Base-by-base conservation (phyloP, 495 filamentous ascomycete genomes). In the Neurospora sp. region DNA sequence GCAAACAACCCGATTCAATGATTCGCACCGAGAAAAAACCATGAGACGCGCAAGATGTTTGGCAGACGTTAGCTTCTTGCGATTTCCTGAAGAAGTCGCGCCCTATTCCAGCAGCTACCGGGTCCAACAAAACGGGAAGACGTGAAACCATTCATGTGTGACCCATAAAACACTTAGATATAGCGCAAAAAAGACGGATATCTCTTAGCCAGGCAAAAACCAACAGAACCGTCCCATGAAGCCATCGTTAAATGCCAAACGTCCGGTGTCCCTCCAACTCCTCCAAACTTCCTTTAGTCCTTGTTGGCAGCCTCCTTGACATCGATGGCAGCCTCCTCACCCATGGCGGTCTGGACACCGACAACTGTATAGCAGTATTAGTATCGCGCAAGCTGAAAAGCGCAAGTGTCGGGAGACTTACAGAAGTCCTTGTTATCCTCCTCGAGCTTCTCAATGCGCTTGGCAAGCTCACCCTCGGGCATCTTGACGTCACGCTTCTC, bases 401-500 rank as follows among this genome's bases (percentile, higher is more conserved):
- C 27, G 37, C 39, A 53, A 70, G 46, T n/a, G n/a, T 31, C 14
- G 39, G n/a, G 35, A 31, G 72, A 88, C 94, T 88, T 88, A 98
- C 95, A 92, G 84, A 91, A 94, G 76, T 85, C 84, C 72, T 87
- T 89, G 48, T 94, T 91, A 20, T 89, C 87, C 35, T 80, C 81
- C 69, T 77, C 81, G 89, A 93, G 92, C 82, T 89, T 89, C 73
- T 78, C 82, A 80, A 97, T 93, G 85, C 90, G 92, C 31, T 94
- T 88, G 77, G 93, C 93, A 79, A 96, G 77, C 11, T 98, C 96
- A 77, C 90, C 91, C 0, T 97, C 94, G 72, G 96, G 96, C 74
- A 94, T 79, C 87, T 94, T 94, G 86, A 98, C 93, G 82, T 98
- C 94, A 79, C 95, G 92, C 90, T 97, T 97, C 83, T 88, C 91